Conservation (phyloP, 1,139 yeast species). For the Sugiyamaella neomexicana region DNA sequence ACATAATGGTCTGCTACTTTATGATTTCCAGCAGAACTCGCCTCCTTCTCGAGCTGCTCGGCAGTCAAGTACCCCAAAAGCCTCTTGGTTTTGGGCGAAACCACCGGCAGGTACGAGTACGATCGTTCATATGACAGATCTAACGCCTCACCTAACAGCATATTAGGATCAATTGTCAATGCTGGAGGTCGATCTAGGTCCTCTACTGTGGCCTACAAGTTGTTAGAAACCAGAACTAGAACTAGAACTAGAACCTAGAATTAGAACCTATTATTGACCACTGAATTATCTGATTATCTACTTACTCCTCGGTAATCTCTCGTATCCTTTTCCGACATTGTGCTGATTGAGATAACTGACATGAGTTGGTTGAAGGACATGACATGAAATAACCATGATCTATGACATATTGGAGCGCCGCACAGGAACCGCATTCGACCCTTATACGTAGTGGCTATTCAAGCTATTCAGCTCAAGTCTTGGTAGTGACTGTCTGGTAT, state of each 20-base stretch:
- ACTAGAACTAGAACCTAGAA: too few species aligned
- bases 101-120: conserved; percentile 59
- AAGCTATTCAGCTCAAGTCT: too few species aligned
- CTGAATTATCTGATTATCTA: too few species aligned
- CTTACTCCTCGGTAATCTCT: conserved; percentile 35
- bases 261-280: too few species aligned
- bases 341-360: not conserved
- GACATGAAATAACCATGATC: too few species aligned
- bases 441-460: too few species aligned
- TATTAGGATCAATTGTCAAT: conserved; percentile 54
- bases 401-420: not conserved
- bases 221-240: too few species aligned
- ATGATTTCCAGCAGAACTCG: conserved; percentile 34
- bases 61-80: conserved; percentile 59
- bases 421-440: not conserved
- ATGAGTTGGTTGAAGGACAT: not conserved
- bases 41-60: conserved; percentile 45
- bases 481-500: too few species aligned
- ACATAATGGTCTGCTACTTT: conserved; percentile 41
- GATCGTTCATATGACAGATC: conserved; percentile 55
- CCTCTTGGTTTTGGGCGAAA: conserved; percentile 51
- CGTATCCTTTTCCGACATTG: conserved; percentile 7
- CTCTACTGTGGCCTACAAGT: conserved; percentile 54
- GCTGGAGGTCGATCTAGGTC: conserved; percentile 66
- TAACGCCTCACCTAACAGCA: conserved; percentile 50